Evolutionary conservation across 2,329 filamentous ascomycete genomes (phyloP).

Genomic region (Helotiales sp.): DNA sequence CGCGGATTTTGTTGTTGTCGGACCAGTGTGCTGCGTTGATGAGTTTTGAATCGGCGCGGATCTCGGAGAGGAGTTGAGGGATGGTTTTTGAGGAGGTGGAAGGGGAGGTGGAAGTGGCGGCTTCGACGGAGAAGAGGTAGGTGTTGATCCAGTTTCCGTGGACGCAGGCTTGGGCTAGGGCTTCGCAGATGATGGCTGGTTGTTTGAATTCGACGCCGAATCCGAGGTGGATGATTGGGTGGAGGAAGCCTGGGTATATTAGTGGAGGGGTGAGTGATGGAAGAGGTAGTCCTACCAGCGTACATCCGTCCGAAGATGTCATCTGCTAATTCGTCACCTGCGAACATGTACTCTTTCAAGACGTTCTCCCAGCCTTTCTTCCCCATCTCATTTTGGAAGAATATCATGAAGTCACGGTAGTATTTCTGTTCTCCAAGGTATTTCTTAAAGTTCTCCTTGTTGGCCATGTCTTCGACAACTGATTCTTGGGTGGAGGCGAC

Average conservation of each 20-base stretch:
- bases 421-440: conserved; percentile 63
- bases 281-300: conserved; percentile 46
- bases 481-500: conserved; percentile 46
- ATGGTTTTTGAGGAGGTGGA: conserved; percentile 44
- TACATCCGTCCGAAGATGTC: conserved; percentile 70
- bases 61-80: conserved; percentile 60
- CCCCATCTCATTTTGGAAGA: conserved; percentile 75
- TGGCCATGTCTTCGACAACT: conserved; percentile 47
- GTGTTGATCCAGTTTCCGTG: conserved; percentile 58
- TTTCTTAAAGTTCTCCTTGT: conserved; percentile 54
- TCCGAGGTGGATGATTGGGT: conserved; percentile 82
- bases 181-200: conserved; percentile 78
- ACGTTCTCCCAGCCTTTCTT: conserved; percentile 60
- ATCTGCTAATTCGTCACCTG: conserved; percentile 62
- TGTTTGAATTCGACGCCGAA: conserved; percentile 83
- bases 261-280: background rate
- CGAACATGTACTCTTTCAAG: conserved; percentile 68
- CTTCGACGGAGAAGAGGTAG: conserved; percentile 56
- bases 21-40: conserved; percentile 48
- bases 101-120: conserved; percentile 36
- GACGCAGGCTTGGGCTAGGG: conserved; percentile 72
- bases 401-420: conserved; percentile 75
- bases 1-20: conserved; percentile 64
- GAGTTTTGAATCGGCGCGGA: conserved; percentile 57
- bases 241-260: conserved; percentile 58